A percentile compares a stretch with the other conserved stretches of the same genome.
These are phyloP conservation scores for Blepharisma stoltei DNA, from an alignment of 73 alveolate species.

Conservation along the genomic window DNA sequence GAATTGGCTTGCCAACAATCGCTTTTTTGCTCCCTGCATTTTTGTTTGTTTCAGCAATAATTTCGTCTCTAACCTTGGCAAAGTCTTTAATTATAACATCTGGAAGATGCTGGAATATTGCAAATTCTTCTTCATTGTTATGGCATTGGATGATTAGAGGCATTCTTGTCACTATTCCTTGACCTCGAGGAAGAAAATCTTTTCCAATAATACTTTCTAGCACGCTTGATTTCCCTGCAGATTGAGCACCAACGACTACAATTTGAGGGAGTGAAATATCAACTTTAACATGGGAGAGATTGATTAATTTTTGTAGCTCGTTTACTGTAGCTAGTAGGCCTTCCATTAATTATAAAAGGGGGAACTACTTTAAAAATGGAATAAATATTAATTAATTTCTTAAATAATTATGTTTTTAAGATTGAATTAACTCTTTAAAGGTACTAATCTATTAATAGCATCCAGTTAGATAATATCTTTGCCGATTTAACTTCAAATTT, in stretches of 20 bases:
- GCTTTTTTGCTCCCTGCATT: slow-evolving; percentile 69
- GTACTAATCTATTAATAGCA: too few relatives aligned
- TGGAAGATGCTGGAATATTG: neutral
- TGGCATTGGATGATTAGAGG: slow-evolving; percentile 69
- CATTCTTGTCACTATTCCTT: slow-evolving; percentile 78
- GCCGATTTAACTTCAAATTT: too few relatives aligned
- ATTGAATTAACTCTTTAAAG: too few relatives aligned
- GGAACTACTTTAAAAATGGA: too few relatives aligned
- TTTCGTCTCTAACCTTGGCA: slow-evolving; percentile 67
- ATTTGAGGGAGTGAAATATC: slow-evolving; percentile 56
- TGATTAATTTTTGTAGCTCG: slow-evolving; percentile 59
- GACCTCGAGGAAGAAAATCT: slow-evolving; percentile 82
- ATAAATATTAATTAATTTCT: too few relatives aligned
- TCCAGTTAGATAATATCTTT: too few relatives aligned
- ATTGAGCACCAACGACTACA: slow-evolving; percentile 71
- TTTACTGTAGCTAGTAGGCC: slow-evolving; percentile 52
- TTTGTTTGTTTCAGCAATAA: slow-evolving; percentile 73
- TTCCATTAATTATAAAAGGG: slow-evolving; percentile 46
- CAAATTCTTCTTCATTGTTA: neutral
- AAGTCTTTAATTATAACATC: slow-evolving; percentile 50
- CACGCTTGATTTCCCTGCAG: slow-evolving; percentile 86
- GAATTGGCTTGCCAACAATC: slow-evolving; percentile 64
- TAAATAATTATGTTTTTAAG: too few relatives aligned
- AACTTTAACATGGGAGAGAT: slow-evolving; percentile 32
- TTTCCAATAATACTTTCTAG: slow-evolving; percentile 78